Conservation (phyloP, 257 asterid species). For the Oldenlandia corymbosa region DNA sequence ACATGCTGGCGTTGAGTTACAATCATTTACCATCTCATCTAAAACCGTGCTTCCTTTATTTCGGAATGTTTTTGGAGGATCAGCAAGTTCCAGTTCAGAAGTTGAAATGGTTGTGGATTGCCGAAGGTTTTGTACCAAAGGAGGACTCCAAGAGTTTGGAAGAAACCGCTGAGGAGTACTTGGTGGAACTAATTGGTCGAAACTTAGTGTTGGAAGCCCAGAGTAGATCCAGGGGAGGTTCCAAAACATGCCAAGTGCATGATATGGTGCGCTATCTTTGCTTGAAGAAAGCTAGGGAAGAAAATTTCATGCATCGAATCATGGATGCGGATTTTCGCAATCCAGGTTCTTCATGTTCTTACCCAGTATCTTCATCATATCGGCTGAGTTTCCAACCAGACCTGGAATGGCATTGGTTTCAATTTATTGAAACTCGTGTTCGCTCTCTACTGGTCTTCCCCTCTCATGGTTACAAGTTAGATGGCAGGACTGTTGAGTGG, state of each 20-base stretch:
- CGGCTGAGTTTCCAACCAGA: not conserved
- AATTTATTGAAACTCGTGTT: constrained; percentile 1
- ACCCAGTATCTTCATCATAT: no score
- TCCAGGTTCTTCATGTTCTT: no score
- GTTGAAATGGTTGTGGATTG: constrained; percentile 15
- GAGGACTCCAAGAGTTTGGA: not conserved
- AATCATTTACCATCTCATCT: not conserved
- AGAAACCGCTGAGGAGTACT: constrained; percentile 10
- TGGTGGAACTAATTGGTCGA: constrained; percentile 1
- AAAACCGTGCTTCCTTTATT: constrained; percentile 13
- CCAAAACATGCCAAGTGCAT: constrained; percentile 14
- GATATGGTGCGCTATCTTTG: constrained; percentile 18
- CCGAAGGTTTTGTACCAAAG: constrained; percentile 10
- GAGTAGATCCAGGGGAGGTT: constrained; percentile 11
- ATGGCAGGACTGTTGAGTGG: not conserved
- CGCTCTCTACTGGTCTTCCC: not conserved
- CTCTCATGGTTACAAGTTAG: not conserved
- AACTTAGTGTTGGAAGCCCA: constrained; percentile 10
- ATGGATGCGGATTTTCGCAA: not conserved
- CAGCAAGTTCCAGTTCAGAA: constrained; percentile 1
- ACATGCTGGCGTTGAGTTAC: not conserved
- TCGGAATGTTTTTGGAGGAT: constrained; percentile 8
- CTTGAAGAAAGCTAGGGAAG: not conserved
- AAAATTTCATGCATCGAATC: no score
- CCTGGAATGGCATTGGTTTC: not conserved